Base-by-base conservation (phyloP, 345 rosid genomes). In the Gossypium herbaceum region DNA sequence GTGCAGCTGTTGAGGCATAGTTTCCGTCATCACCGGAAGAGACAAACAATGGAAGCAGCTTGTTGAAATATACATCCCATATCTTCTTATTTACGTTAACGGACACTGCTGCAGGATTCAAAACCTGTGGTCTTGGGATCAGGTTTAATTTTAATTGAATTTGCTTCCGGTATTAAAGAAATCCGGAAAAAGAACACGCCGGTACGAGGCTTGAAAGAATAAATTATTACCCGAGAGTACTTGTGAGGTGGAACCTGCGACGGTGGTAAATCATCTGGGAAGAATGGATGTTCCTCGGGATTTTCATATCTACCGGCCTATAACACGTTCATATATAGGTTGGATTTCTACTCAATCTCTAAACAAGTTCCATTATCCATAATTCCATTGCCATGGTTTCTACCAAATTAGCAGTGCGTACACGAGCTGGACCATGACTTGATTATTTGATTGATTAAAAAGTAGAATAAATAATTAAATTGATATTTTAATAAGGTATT, bases 241-340 rank as follows among this genome's bases (percentile, higher is more conserved):
- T 80, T 76, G 71, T 68, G 62, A 6, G 78, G 41, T 16, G 90
- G 87, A 39, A 86, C 78, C 13, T 80, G 10, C 1, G 88, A 75
- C 7, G 60, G 72, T 43, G 97, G 97, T 57, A 88, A 77, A 51
- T 57, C 63, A 1, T 87, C 88, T 3, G 91, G 91, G 77, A 92
- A 94, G 86, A 92, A 94, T 24, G 97, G 91, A 78, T 81, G 84
- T 80, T 94, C 98, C 84, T 91, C 94, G 3, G 97, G 95, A 61
- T 86, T 88, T 50, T 69, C 88, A 66, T 89, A 94, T 79, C 97
- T 88, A 64, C 97, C 97, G 8, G 82, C 87, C 97, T 94, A 82
- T 50, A 65, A 51, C 71, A 72, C 61, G n/a, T 69, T 63, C 74
- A 50, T 66, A 13, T 39, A 16, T 50, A 51, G 60, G 16, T 62